A percentile compares a stretch with the other conserved stretches of the same genome.
These are phyloP conservation scores for Sphaerulina populicola DNA, from an alignment of 2,329 filamentous ascomycete genomes.

Conservation along the genomic window DNA sequence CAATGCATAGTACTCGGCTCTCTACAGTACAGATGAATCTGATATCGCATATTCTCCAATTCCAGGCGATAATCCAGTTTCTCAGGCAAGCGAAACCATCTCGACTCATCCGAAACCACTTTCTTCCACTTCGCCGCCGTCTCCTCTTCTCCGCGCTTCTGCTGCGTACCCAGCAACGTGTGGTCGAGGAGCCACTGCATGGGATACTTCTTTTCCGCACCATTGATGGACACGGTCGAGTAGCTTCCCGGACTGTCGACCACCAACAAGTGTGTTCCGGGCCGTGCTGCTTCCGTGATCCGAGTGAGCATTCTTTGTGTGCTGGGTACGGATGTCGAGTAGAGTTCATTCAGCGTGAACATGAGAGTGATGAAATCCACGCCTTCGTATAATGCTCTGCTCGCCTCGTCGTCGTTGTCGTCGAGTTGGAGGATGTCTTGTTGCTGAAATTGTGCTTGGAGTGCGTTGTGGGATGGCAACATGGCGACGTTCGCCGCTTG, in stretches of 20 bases:
- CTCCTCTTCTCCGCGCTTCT: constrained; percentile 12
- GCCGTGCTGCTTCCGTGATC: constrained; percentile 51
- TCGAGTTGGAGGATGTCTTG: constrained; percentile 44
- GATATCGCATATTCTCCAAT: constrained; percentile 91
- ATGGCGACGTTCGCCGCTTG: constrained; percentile 37
- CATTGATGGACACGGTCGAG: constrained; percentile 63
- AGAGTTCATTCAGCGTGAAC: constrained; percentile 94
- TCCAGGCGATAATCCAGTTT: constrained; percentile 68
- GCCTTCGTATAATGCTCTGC: constrained; percentile 23
- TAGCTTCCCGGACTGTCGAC: constrained; percentile 93
- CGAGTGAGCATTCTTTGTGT: constrained; percentile 69
- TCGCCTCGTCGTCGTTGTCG: constrained; percentile 34
- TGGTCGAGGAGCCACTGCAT: constrained; percentile 92
- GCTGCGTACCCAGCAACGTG: constrained; percentile 49
- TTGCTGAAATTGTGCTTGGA: constrained; percentile 41
- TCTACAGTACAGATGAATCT: constrained; percentile 66
- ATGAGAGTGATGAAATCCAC: constrained; percentile 63
- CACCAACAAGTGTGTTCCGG: constrained; percentile 65
- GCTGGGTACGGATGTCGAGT: constrained; percentile 63
- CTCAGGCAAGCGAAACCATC: constrained; percentile 69
- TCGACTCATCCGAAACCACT: constrained; percentile 63
- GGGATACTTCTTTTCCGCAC: constrained; percentile 60
- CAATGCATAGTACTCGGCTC: too few species aligned
- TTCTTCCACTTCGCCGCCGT: constrained; percentile 57
- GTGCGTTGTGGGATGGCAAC: constrained; percentile 22